Conservation (phyloP, 805 yeast genomes). For the Helenozyma baotianmanensis region DNA sequence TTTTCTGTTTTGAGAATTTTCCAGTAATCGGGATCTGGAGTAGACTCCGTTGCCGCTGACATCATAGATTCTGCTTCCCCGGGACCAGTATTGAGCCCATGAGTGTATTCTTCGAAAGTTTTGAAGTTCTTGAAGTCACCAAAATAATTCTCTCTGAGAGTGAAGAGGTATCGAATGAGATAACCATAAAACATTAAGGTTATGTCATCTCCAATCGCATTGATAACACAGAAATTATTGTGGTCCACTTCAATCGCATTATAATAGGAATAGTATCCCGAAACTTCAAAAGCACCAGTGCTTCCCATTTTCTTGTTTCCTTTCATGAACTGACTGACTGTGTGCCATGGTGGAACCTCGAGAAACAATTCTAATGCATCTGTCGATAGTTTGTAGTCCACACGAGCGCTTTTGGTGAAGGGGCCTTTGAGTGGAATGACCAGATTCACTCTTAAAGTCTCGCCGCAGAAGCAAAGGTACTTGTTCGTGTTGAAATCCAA, state of each 20-base stretch:
- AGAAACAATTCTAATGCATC: slow-evolving; percentile 58
- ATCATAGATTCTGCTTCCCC: slow-evolving; percentile 1
- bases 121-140: slow-evolving; percentile 81
- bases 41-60: neutral
- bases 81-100: slow-evolving; percentile 1
- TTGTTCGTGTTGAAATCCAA: slow-evolving; percentile 77
- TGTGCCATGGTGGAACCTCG: slow-evolving; percentile 91
- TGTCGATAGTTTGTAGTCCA: slow-evolving; percentile 50
- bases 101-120: slow-evolving; percentile 78
- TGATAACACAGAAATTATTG: slow-evolving; percentile 64
- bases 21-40: slow-evolving; percentile 27
- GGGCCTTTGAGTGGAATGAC: slow-evolving; percentile 57
- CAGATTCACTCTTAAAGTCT: slow-evolving; percentile 42
- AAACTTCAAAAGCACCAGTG: slow-evolving; percentile 54
- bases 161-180: slow-evolving; percentile 68
- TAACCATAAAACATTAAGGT: slow-evolving; percentile 76
- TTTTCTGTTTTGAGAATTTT: slow-evolving; percentile 49
- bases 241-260: slow-evolving; percentile 57
- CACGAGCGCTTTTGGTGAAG: slow-evolving; percentile 46
- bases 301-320: slow-evolving; percentile 59
- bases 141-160: slow-evolving; percentile 80
- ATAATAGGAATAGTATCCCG: slow-evolving; percentile 63
- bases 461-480: slow-evolving; percentile 70
- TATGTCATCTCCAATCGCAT: slow-evolving; percentile 61
- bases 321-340: slow-evolving; percentile 65